A percentile compares a stretch with the other conserved stretches of the same genome.
phyloP scores from a whole-genome alignment of 2,329 filamentous ascomycete genomes.

The Biscogniauxia mediterranea region DNA sequence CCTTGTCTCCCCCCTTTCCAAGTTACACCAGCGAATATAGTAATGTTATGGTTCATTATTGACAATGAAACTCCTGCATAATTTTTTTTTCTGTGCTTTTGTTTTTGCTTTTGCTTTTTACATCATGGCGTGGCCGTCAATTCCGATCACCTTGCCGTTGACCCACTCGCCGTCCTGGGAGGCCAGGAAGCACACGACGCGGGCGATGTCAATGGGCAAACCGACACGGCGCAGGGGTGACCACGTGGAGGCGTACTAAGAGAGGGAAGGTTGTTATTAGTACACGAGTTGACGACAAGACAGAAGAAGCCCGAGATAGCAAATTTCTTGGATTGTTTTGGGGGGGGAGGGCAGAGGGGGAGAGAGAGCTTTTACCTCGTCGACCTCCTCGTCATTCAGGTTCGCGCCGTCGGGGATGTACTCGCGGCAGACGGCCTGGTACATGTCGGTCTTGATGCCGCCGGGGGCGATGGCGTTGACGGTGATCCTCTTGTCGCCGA shows the following conservation, averaged over 20 bases:
- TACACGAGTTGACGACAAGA: no score
- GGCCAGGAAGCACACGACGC: constrained; percentile 57
- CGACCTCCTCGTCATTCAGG: constrained; percentile 56
- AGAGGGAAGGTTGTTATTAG: constrained; percentile 5
- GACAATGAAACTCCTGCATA: no score
- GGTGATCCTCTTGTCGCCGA: constrained; percentile 64
- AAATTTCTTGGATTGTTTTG: no score
- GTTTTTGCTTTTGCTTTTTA: constrained; percentile 12
- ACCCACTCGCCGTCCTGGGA: constrained; percentile 48
- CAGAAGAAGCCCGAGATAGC: no score
- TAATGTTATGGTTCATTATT: no score
- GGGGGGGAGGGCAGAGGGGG: no score
- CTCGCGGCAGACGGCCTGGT: constrained; percentile 62
- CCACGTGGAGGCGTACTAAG: constrained; percentile 60
- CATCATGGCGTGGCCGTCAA: constrained; percentile 34
- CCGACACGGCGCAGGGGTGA: constrained; percentile 64
- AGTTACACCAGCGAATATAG: no score
- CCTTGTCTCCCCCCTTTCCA: no score
- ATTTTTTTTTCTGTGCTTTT: no score
- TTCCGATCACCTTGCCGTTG: constrained; percentile 38
- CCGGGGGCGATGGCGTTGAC: constrained; percentile 67
- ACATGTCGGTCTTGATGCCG: constrained; percentile 68
- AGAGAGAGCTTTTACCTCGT: constrained; percentile 40
- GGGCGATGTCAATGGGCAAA: constrained; percentile 66
- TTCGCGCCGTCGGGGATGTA: constrained; percentile 59